These are phyloP conservation scores for Lepidium sativum DNA, from an alignment of 345 rosid species.

Conservation along the genomic window DNA sequence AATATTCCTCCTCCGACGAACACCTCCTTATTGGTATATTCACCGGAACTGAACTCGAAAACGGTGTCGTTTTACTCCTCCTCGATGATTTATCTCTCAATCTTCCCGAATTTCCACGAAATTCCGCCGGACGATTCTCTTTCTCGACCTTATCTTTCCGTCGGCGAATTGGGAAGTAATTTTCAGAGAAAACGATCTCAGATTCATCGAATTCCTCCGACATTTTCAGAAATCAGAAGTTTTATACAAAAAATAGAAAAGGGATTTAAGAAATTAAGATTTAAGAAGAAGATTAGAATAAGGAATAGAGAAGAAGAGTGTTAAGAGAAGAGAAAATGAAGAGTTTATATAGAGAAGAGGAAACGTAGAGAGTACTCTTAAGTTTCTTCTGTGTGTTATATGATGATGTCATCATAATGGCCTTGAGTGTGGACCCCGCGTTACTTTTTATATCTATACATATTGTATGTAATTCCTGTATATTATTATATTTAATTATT, in stretches of 20 bases:
- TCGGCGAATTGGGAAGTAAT: background rate
- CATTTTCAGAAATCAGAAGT: background rate
- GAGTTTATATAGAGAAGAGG: slow-evolving; percentile 23
- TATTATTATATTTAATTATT: background rate
- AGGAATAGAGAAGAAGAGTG: slow-evolving; percentile 16
- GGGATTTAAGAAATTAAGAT: background rate
- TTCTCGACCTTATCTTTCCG: slow-evolving; percentile 6
- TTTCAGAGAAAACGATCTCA: slow-evolving; percentile 36
- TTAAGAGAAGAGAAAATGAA: background rate
- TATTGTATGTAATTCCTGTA: background rate
- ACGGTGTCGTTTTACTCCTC: slow-evolving; percentile 6
- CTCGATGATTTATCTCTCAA: background rate
- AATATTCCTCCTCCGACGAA: slow-evolving; percentile 19
- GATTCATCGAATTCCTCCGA: slow-evolving; percentile 49
- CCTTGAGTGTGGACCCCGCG: slow-evolving; percentile 24
- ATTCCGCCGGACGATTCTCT: slow-evolving; percentile 13
- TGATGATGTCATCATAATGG: slow-evolving; percentile 34
- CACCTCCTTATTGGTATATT: slow-evolving; percentile 27
- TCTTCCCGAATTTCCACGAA: background rate
- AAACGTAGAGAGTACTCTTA: slow-evolving; percentile 30
- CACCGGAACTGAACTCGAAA: slow-evolving; percentile 29
- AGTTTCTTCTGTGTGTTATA: slow-evolving; percentile 10
- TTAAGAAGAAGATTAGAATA: background rate
- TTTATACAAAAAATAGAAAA: background rate
- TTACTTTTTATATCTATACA: slow-evolving; percentile 1